Percentiles rank a stretch among this genome's conserved stretches.
Conservation (phyloP, 2,329 filamentous ascomycete species). For the Diaporthe australafricana region DNA sequence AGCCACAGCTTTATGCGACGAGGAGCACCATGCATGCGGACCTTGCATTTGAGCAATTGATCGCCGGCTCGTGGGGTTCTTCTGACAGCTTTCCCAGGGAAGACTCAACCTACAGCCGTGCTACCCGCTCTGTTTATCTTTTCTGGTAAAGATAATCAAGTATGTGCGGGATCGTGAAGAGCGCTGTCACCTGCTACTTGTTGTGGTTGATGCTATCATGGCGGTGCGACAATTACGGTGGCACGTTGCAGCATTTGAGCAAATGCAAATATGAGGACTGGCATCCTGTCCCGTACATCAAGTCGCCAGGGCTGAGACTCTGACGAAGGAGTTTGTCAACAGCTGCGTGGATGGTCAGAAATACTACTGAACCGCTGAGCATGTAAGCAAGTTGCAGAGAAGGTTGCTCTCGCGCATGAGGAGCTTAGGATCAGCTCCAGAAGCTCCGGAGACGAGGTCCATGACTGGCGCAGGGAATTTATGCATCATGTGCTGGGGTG, state of each 20-base stretch:
- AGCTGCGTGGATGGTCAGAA: too few species aligned
- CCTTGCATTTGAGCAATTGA: background rate
- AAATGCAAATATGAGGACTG: too few species aligned
- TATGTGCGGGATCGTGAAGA: too few species aligned
- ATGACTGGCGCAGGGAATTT: background rate
- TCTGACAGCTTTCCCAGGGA: background rate
- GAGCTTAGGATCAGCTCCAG: background rate
- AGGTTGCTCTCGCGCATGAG: background rate
- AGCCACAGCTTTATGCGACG: background rate
- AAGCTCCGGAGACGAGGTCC: background rate
- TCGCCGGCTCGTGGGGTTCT: background rate
- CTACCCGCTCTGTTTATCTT: background rate
- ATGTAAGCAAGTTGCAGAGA: too few species aligned
- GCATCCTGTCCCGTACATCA: too few species aligned
- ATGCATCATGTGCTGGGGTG: slow-evolving; percentile 2
- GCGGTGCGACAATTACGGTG: too few species aligned
- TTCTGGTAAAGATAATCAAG: background rate
- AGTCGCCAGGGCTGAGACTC: too few species aligned
- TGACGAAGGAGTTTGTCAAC: too few species aligned
- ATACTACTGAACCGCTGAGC: too few species aligned
- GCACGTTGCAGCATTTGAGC: too few species aligned
- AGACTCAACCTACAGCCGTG: slow-evolving; percentile 9
- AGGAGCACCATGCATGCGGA: background rate
- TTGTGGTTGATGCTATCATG: too few species aligned
- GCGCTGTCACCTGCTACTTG: background rate